Evolutionary conservation across 179 eudicot species (phyloP).

Genomic region (Beta macrorhiza): DNA sequence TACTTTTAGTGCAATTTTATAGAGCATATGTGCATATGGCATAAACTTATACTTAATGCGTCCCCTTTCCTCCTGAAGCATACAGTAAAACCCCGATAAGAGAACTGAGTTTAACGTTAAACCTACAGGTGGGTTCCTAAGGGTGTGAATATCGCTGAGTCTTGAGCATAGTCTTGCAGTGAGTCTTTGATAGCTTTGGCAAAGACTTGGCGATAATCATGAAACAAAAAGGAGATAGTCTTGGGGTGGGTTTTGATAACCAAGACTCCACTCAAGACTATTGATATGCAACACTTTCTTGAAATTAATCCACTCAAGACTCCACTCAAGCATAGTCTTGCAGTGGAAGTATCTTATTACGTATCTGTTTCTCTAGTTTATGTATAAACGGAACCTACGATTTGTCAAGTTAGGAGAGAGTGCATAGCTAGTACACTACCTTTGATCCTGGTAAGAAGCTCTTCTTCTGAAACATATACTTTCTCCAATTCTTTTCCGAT

Average conservation of each 20-base stretch:
- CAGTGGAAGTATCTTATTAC: background rate
- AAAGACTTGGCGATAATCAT: too few relatives aligned
- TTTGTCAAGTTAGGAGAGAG: constrained; percentile 5
- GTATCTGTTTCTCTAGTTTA: background rate
- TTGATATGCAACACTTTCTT: background rate
- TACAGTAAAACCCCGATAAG: background rate
- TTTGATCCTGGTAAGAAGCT: constrained; percentile 61
- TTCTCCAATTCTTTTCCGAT: constrained; percentile 57
- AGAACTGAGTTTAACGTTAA: background rate
- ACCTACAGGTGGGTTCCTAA: background rate
- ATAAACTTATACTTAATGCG: background rate
- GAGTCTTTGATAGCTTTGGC: too few relatives aligned
- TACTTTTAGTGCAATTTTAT: constrained; percentile 7
- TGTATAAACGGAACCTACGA: background rate
- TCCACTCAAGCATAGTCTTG: too few relatives aligned
- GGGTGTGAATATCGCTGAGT: background rate
- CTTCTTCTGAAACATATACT: constrained; percentile 54
- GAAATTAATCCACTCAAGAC: too few relatives aligned
- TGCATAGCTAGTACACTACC: constrained; percentile 37
- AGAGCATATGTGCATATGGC: background rate
- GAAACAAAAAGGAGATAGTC: too few relatives aligned
- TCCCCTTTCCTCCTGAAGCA: background rate
- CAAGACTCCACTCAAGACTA: too few relatives aligned
- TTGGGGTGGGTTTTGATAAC: too few relatives aligned
- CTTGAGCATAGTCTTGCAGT: background rate